Percentiles rank a stretch among this genome's conserved stretches.
Conservation (phyloP, 2,329 filamentous ascomycete genomes). For the Didymella sp. region DNA sequence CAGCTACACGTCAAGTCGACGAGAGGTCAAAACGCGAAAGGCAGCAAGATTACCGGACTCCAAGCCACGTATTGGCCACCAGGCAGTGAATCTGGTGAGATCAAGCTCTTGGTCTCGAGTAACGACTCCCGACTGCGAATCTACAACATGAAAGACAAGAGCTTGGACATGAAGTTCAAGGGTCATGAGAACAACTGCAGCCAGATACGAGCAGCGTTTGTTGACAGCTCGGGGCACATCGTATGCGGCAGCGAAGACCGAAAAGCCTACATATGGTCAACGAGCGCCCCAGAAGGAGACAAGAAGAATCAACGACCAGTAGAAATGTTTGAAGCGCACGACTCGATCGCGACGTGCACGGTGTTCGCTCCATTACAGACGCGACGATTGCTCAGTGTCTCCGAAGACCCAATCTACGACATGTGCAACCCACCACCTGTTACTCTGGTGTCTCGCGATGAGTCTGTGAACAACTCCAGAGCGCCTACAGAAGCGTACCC, state of each 20-base stretch:
- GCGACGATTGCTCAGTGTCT: constrained; percentile 76
- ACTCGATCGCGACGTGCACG: constrained; percentile 86
- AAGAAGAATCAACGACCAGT: constrained; percentile 80
- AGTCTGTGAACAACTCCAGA: constrained; percentile 62
- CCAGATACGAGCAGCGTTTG: constrained; percentile 89
- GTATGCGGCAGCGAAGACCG: constrained; percentile 93
- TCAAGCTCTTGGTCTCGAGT: constrained; percentile 88
- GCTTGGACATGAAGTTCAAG: constrained; percentile 85
- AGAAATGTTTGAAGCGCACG: constrained; percentile 91
- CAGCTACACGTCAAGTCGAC: constrained; percentile 95
- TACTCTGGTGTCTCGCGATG: constrained; percentile 76
- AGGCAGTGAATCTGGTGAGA: constrained; percentile 66
- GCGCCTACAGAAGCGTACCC: constrained; percentile 52
- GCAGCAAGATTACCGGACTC: constrained; percentile 96
- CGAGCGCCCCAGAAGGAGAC: constrained; percentile 64
- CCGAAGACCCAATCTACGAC: constrained; percentile 93
- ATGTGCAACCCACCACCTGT: constrained; percentile 94
- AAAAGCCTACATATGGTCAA: constrained; percentile 88
- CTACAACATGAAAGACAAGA: constrained; percentile 86
- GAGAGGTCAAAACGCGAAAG: constrained; percentile 90
- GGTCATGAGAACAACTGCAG: constrained; percentile 89
- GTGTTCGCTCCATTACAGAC: constrained; percentile 82
- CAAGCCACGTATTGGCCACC: constrained; percentile 71
- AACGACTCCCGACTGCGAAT: constrained; percentile 92
- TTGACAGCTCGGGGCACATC: constrained; percentile 83